phyloP scores from a whole-genome alignment of 371 early-diverging fungal genomes.

The Syncephalastrum monosporum region DNA sequence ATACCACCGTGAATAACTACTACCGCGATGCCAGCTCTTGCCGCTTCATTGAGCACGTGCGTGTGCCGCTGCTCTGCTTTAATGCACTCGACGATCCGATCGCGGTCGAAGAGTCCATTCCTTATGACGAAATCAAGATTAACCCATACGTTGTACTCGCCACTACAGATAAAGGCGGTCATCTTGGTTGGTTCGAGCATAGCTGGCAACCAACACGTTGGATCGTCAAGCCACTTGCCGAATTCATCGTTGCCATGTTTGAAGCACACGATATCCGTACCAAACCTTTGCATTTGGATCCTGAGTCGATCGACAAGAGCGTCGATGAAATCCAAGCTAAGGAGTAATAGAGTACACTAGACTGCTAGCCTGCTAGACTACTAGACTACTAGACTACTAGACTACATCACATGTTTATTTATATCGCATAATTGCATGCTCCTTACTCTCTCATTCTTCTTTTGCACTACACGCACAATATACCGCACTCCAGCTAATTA shows the following conservation, averaged over 20 bases:
- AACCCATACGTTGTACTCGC: conserved; percentile 91
- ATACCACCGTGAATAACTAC: conserved; percentile 80
- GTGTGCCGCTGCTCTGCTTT: conserved; percentile 79
- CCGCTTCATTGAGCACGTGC: conserved; percentile 71
- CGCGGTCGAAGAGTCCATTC: conserved; percentile 68
- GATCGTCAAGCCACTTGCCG: conserved; percentile 65
- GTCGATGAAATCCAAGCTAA: conserved; percentile 98
- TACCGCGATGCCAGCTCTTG: conserved; percentile 76
- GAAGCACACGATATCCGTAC: conserved; percentile 31
- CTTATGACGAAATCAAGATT: conserved; percentile 64
- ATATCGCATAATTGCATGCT: background rate
- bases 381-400: too few species aligned
- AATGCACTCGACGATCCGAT: conserved; percentile 95
- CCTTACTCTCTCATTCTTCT: background rate
- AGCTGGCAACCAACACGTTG: conserved; percentile 52
- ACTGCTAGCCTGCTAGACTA: too few species aligned
- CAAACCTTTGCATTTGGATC: conserved; percentile 9
- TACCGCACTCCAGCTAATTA: background rate
- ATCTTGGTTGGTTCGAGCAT: conserved; percentile 92
- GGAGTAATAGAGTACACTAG: conserved; percentile 32
- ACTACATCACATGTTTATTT: too few species aligned
- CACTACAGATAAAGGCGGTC: conserved; percentile 87
- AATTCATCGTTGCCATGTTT: conserved; percentile 70
- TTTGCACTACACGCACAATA: background rate
- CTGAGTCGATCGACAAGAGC: conserved; percentile 92